phyloP scores from a whole-genome alignment of 2,329 filamentous ascomycete species.

The Blastomyces gilchristii region DNA sequence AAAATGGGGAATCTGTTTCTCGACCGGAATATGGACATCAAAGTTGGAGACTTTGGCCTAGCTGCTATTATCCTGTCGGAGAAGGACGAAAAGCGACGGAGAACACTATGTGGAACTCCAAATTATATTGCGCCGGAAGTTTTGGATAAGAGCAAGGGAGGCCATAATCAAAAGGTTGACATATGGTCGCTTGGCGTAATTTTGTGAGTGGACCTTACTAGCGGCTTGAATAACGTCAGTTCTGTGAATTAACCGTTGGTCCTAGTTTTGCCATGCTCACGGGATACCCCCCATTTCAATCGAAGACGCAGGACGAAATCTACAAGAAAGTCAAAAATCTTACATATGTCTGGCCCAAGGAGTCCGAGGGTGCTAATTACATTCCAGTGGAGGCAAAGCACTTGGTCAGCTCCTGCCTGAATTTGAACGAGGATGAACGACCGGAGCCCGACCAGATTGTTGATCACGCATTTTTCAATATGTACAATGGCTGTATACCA shows the following conservation, averaged over 20 bases:
- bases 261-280: conserved; percentile 86
- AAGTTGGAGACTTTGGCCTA: conserved; percentile 93
- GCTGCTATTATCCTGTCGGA: conserved; percentile 85
- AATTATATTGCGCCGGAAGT: conserved; percentile 99
- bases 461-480: conserved; percentile 41
- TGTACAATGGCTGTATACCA: conserved; percentile 41
- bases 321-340: conserved; percentile 41
- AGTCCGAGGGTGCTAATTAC: conserved; percentile 34
- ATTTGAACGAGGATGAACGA: conserved; percentile 38
- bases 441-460: conserved; percentile 42
- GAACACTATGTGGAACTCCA: conserved; percentile 89
- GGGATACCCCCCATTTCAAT: conserved; percentile 93
- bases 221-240: neutral
- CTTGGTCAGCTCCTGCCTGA: conserved; percentile 39
- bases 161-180: conserved; percentile 95
- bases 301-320: conserved; percentile 47
- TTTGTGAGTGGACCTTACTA: conserved; percentile 52
- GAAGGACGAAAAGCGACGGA: conserved; percentile 75
- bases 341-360: conserved; percentile 42
- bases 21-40: conserved; percentile 90
- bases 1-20: conserved; percentile 98
- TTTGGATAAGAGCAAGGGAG: conserved; percentile 82
- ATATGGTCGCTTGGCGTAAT: conserved; percentile 98
- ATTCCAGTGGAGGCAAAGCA: conserved; percentile 42
- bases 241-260: conserved; percentile 18